These are phyloP conservation scores for Allium cepa DNA, from an alignment of 106 monocot genomes.

Conservation along the genomic window DNA sequence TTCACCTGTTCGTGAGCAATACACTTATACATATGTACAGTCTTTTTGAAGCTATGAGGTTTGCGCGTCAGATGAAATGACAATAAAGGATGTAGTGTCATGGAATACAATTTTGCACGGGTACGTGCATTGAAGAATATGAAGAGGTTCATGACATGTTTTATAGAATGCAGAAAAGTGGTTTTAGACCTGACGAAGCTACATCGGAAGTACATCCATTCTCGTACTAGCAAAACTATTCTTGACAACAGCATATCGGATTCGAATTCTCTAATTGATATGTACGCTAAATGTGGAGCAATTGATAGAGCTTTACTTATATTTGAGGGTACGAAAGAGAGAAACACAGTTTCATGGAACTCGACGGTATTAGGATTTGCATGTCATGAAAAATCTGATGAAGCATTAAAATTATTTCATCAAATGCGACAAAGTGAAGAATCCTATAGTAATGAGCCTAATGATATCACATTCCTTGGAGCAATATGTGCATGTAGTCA, in stretches of 20 bases:
- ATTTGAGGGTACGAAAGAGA: slow-evolving; percentile 39
- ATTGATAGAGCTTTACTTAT: slow-evolving; percentile 24
- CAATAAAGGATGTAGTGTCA: slow-evolving; percentile 27
- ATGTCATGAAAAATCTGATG: slow-evolving; percentile 26
- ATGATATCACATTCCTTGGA: slow-evolving; percentile 52
- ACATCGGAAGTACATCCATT: slow-evolving; percentile 33
- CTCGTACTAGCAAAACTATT: slow-evolving; percentile 1
- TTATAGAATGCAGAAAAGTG: slow-evolving; percentile 21
- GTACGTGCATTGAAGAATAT: slow-evolving; percentile 19
- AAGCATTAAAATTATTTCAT: slow-evolving; percentile 34
- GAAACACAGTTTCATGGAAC: slow-evolving; percentile 53
- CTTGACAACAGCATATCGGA: slow-evolving; percentile 12
- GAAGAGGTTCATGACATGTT: slow-evolving; percentile 26
- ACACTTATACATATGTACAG: slow-evolving; percentile 61
- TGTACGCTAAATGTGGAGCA: slow-evolving; percentile 65
- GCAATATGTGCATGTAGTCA: slow-evolving; percentile 51
- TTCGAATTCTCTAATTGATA: slow-evolving; percentile 50
- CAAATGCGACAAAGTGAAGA: slow-evolving; percentile 14
- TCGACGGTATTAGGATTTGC: slow-evolving; percentile 55
- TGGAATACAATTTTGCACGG: slow-evolving; percentile 56
- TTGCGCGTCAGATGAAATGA: slow-evolving; percentile 35
- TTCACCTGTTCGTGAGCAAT: slow-evolving; percentile 37
- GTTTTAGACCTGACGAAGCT: slow-evolving; percentile 31
- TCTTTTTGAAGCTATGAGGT: slow-evolving; percentile 1
- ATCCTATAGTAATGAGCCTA: slow-evolving; percentile 22